Evolutionary conservation across 1,284 basidiomycete genomes (phyloP), one percentile per base, ranked within the genome.

Genomic region (Ceratobasidium sp.): DNA sequence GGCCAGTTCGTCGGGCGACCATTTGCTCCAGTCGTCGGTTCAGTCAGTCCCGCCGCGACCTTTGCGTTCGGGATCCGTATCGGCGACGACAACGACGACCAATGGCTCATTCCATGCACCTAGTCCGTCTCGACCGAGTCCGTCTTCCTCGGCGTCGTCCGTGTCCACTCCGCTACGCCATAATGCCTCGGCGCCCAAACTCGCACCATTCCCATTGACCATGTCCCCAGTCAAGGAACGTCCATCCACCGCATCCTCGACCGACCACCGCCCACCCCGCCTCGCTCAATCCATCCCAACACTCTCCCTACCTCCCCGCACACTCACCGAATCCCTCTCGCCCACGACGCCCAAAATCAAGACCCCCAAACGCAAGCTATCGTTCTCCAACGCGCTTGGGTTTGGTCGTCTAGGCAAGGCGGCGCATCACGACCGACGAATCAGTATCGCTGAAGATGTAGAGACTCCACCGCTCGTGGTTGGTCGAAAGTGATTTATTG

Each of bases 21-120:
- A 64, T 47, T 47, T 64, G 17, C 60, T 31, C 31, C 58, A 64
- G n/a, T 64, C 60, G 60, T 52, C 60, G 17, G 20, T 35, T 31
- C 57, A 49, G 13, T 27, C 57, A 8, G 47, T 25, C 32, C 60
- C 60, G 27, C 60, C 60, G 34, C 60, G 60, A 38, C 47, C 42
- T 27, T 64, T 47, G 60, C 60, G 60, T n/a, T 64, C 60, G n/a
- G 60, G 60, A 38, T 64, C 60, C 20, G 47, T 64, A 38, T 64
- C 60, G n/a, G 60, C 60, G 34, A 64, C 60, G 15, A 60, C 57
- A 29, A 43, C 57, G 43, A 60, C 57, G 15, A 64, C 60, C 31
- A 64, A 52, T 34, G 60, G 60, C 3, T 64, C 60, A 15, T 52
- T 64, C 34, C 60, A 64, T 52, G 60, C 52, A 1, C 60, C 60